Percentiles rank a stretch among this genome's conserved stretches.
phyloP scores from a whole-genome alignment of 768 basidiomycete genomes.

The Panellus pusillus region DNA sequence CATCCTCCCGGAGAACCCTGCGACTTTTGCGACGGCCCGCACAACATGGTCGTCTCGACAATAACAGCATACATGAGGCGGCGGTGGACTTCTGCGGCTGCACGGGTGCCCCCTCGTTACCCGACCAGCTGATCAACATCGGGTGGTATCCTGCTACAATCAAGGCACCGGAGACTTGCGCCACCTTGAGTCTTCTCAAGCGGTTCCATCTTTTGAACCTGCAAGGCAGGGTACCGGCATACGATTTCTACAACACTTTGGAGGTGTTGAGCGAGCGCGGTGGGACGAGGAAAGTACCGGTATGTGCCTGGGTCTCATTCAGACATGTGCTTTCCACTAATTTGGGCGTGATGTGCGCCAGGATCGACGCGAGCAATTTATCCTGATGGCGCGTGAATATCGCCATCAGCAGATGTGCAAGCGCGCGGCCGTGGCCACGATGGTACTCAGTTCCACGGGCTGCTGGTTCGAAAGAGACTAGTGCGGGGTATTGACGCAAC shows the following conservation, averaged over 20 bases:
- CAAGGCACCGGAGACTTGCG: constrained; percentile 19
- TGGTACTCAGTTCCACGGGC: background rate
- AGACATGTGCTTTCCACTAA: background rate
- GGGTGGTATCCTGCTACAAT: constrained; percentile 26
- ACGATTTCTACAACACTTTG: constrained; percentile 22
- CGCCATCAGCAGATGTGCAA: constrained; percentile 17
- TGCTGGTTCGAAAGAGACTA: too few relatives aligned
- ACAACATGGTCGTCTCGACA: constrained; percentile 23
- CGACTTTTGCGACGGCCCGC: constrained; percentile 1
- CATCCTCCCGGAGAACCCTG: constrained; percentile 18
- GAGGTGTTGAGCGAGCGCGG: background rate
- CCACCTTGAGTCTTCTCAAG: constrained; percentile 21
- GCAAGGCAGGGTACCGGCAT: constrained; percentile 16
- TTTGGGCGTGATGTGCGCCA: background rate
- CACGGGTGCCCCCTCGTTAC: background rate
- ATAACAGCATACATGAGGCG: constrained; percentile 23
- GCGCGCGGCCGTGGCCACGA: constrained; percentile 8
- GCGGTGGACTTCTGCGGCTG: constrained; percentile 25
- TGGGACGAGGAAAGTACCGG: background rate
- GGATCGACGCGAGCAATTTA: constrained; percentile 10
- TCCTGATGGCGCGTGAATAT: constrained; percentile 5
- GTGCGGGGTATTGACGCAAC: constrained; percentile 4
- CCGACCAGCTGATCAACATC: constrained; percentile 19
- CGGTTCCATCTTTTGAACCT: constrained; percentile 24
- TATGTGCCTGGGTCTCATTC: background rate